These are phyloP conservation scores for Beauveria bassiana DNA, from an alignment of 2,329 filamentous ascomycete genomes.

Conservation along the genomic window DNA sequence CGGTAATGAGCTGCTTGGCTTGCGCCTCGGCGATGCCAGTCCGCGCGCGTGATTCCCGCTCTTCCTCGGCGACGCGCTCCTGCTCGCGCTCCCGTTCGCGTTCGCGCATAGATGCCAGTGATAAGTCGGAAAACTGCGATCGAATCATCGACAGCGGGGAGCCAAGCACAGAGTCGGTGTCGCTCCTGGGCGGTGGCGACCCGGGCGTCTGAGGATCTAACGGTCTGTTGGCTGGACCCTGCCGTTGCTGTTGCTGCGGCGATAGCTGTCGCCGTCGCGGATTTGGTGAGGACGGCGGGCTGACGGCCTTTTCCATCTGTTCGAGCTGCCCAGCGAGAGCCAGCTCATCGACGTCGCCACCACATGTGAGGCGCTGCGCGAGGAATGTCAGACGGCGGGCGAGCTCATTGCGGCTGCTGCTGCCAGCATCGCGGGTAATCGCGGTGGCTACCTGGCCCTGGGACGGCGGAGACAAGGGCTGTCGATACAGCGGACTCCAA, in stretches of 20 bases:
- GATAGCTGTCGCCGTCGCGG: background rate
- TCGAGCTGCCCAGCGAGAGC: conserved; percentile 30
- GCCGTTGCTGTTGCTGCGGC: background rate
- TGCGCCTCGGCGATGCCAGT: conserved; percentile 25
- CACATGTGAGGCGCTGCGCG: conserved; percentile 29
- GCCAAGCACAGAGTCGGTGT: conserved; percentile 22
- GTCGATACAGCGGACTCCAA: conserved; percentile 10
- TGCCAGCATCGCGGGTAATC: background rate
- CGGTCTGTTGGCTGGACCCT: conserved; percentile 10
- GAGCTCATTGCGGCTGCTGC: conserved; percentile 32
- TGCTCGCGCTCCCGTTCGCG: conserved; percentile 14
- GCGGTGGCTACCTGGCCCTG: background rate
- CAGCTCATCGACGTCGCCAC: conserved; percentile 27
- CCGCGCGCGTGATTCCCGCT: conserved; percentile 20
- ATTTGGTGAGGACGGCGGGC: conserved; percentile 8
- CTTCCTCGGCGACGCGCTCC: conserved; percentile 18
- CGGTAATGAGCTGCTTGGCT: conserved; percentile 30
- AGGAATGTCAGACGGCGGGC: conserved; percentile 33
- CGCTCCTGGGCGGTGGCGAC: background rate
- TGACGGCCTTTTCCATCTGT: conserved; percentile 26
- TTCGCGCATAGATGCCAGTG: conserved; percentile 24
- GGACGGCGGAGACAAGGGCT: background rate
- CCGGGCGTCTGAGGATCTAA: conserved; percentile 12
- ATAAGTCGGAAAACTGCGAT: conserved; percentile 33
- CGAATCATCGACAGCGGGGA: conserved; percentile 30